Base-by-base conservation (phyloP, 305 asterid genomes). In the Petunia hybrid region DNA sequence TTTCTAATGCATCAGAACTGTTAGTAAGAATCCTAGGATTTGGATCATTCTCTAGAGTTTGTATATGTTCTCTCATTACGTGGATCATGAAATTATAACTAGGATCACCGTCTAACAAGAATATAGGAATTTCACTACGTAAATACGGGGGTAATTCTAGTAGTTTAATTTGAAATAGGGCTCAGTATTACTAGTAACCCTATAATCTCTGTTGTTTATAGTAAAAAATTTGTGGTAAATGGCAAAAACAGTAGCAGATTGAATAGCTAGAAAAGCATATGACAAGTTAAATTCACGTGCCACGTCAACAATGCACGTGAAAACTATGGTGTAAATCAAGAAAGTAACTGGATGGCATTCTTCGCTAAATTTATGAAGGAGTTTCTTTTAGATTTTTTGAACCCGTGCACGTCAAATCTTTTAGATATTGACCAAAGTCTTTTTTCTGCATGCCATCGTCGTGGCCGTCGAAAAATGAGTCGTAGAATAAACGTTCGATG, bases 281-380 rank as follows among this genome's bases (percentile, higher is more conserved):
- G 89, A 89, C 31, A 89, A 69, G 45, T 87, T 77, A 74, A 81
- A 1, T 2, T 80, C 83, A 61, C 89, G 88, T 40, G 94, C 95
- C 79, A 91, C 86, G 40, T 46, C 39, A 2, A 91, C 87, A 5
- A 69, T 92, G 94, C 97, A 92, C 0, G 93, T 86, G 14, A 89
- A 35, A 81, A 90, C 77, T 35, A 87, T 36, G 76, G 85, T 83
- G 74, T 91, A 90, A 45, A 91, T 84, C 1, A 92, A 42, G 80
- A 83, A 85, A 8, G 86, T 87, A 42, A 85, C 90, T 3, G 87
- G 87, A 0, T 67, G 82, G 67, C 88, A 90, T 0, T 82, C 82
- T 48, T 48, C 81, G 8, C 36, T 62, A 14, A 61, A 64, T 2
- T 42, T 56, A 0, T 68, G 67, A 76, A 91, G 42, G 3, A 88